Percentiles rank a stretch among this genome's conserved stretches.
Evolutionary conservation across 805 yeast genomes (phyloP).

Genomic region (Teunomyces cretensis): DNA sequence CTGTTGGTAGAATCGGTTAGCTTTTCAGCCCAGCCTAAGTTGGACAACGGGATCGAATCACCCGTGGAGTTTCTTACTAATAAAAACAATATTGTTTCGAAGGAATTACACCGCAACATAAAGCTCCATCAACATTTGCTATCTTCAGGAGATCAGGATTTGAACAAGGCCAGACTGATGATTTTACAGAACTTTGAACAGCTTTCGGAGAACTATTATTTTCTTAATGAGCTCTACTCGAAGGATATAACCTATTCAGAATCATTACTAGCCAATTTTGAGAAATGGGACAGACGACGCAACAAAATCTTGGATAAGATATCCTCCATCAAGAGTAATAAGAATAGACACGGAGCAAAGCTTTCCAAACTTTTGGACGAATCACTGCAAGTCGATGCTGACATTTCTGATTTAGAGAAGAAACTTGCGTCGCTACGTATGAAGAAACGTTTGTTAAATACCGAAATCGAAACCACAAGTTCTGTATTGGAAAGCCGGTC

Average conservation of each 20-base stretch:
- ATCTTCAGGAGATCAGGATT: conserved; percentile 31
- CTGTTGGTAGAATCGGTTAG: background rate
- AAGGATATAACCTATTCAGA: conserved; percentile 33
- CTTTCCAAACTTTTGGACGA: conserved; percentile 35
- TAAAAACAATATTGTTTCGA: conserved; percentile 22
- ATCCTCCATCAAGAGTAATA: conserved; percentile 36
- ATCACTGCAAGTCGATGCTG: conserved; percentile 30
- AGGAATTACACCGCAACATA: conserved; percentile 22
- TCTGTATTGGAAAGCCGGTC: conserved; percentile 51
- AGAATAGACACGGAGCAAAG: conserved; percentile 43
- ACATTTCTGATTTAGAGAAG: conserved; percentile 39
- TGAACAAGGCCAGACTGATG: conserved; percentile 26
- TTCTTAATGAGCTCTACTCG: conserved; percentile 47
- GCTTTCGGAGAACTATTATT: conserved; percentile 42
- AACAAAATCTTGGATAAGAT: conserved; percentile 33
- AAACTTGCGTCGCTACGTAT: conserved; percentile 30
- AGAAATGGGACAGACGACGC: conserved; percentile 42
- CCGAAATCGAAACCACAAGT: conserved; percentile 46
- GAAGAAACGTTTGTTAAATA: conserved; percentile 31
- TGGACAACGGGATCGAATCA: conserved; percentile 13
- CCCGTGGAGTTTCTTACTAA: conserved; percentile 33
- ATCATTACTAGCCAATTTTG: conserved; percentile 27
- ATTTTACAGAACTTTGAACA: conserved; percentile 32
- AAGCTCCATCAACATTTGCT: conserved; percentile 26
- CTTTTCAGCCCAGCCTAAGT: background rate